These are phyloP conservation scores for Pythium apleroticum DNA, from an alignment of 352 stramenopile genomes.

Conservation along the genomic window DNA sequence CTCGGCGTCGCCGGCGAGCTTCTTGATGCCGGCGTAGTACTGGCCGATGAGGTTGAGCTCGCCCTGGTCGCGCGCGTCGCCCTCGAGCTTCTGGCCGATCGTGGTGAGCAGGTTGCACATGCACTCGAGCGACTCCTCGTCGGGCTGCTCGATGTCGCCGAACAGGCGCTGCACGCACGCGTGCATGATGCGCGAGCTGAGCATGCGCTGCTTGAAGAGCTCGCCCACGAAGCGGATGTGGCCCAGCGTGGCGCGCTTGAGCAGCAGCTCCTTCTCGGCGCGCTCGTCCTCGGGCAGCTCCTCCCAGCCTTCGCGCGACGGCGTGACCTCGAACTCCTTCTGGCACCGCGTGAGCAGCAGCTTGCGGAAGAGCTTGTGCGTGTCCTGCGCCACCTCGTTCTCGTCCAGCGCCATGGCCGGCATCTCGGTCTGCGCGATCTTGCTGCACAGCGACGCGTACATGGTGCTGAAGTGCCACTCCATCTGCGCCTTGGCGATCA, in stretches of 20 bases:
- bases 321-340: conserved; percentile 93
- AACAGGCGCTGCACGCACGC: conserved; percentile 85
- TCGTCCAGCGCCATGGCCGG: conserved; percentile 69
- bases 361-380: conserved; percentile 94
- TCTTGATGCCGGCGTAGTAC: conserved; percentile 70
- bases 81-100: conserved; percentile 90
- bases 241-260: conserved; percentile 84
- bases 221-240: conserved; percentile 97
- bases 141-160: conserved; percentile 70
- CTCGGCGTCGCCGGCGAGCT: conserved; percentile 61
- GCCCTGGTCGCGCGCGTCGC: conserved; percentile 41
- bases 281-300: conserved; percentile 49
- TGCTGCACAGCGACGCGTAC: conserved; percentile 94
- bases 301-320: conserved; percentile 66
- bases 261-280: conserved; percentile 74
- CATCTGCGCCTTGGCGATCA: conserved; percentile 95
- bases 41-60: conserved; percentile 62
- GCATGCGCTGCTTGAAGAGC: conserved; percentile 94
- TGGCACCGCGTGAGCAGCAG: conserved; percentile 92
- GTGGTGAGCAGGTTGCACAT: conserved; percentile 93
- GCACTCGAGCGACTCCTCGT: conserved; percentile 96
- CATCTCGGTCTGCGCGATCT: conserved; percentile 89
- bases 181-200: conserved; percentile 95
- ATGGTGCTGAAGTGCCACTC: conserved; percentile 97
- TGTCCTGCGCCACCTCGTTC: conserved; percentile 61